Evolutionary conservation across 169 alveolate genomes (phyloP).

Genomic region (Plasmodium relictum): DNA sequence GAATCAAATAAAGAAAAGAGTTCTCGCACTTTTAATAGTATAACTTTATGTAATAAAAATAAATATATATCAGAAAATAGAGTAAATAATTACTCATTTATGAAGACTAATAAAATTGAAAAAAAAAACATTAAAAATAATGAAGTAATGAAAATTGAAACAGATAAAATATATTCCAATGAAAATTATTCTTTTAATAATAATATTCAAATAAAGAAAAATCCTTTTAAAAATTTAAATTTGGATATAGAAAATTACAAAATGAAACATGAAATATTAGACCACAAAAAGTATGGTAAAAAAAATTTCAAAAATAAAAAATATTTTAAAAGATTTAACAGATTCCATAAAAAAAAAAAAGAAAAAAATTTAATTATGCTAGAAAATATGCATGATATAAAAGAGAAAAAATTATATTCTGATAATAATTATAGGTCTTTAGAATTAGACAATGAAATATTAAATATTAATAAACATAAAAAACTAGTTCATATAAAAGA

Average conservation of each 20-base stretch:
- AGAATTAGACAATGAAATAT: background rate
- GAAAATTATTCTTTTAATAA: background rate
- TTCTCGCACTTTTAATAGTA: too few relatives aligned
- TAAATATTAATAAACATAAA: slow-evolving; percentile 26
- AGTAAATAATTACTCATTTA: too few relatives aligned
- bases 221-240: background rate
- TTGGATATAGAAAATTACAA: background rate
- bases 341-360: background rate
- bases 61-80: too few relatives aligned
- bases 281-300: background rate
- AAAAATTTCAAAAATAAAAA: background rate
- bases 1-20: too few relatives aligned
- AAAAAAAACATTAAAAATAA: too few relatives aligned
- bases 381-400: background rate
- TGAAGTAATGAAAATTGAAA: too few relatives aligned
- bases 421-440: background rate
- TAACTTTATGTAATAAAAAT: too few relatives aligned
- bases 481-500: slow-evolving; percentile 24
- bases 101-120: too few relatives aligned
- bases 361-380: background rate
- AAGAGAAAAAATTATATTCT: background rate
- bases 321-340: background rate
- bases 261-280: background rate
- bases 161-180: too few relatives aligned
- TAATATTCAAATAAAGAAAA: background rate